Evolutionary conservation across 2,329 filamentous ascomycete species (phyloP).

Genomic region (Pseudogymnoascus sp.): DNA sequence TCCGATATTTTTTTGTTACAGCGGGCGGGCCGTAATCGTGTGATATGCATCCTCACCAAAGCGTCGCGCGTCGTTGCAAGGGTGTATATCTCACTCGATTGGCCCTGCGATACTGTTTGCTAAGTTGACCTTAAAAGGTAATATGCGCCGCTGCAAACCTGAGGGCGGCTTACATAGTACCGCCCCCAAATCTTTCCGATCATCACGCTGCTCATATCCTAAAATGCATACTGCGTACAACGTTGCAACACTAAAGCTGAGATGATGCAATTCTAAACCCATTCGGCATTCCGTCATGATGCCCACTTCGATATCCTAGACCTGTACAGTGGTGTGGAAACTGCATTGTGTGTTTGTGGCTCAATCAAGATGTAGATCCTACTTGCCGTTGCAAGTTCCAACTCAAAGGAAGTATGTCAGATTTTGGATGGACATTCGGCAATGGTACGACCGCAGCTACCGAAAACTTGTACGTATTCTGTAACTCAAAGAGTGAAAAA

Average conservation of each 20-base stretch:
- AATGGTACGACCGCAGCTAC: neutral
- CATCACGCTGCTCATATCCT: neutral
- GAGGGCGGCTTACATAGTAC: neutral
- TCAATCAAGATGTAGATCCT: neutral
- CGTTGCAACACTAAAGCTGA: neutral
- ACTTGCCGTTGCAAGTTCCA: neutral
- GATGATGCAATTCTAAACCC: neutral
- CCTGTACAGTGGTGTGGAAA: neutral
- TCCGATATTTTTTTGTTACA: neutral
- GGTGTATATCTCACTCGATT: too few relatives aligned
- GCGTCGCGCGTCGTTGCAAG: too few relatives aligned
- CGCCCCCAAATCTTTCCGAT: neutral
- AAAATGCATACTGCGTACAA: neutral
- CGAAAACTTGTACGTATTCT: neutral
- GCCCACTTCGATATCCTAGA: neutral
- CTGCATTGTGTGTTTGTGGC: neutral
- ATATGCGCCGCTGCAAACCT: neutral
- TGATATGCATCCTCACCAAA: neutral
- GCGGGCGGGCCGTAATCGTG: neutral
- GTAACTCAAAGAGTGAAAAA: neutral
- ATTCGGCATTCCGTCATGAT: neutral
- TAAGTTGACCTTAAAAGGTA: neutral
- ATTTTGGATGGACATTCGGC: neutral
- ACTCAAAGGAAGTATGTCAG: neutral
- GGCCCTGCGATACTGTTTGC: neutral